Percentiles rank a stretch among this genome's conserved stretches.
Evolutionary conservation across 164 flowering plant genomes (phyloP).

Genomic region (Paratinospora sagittata): DNA sequence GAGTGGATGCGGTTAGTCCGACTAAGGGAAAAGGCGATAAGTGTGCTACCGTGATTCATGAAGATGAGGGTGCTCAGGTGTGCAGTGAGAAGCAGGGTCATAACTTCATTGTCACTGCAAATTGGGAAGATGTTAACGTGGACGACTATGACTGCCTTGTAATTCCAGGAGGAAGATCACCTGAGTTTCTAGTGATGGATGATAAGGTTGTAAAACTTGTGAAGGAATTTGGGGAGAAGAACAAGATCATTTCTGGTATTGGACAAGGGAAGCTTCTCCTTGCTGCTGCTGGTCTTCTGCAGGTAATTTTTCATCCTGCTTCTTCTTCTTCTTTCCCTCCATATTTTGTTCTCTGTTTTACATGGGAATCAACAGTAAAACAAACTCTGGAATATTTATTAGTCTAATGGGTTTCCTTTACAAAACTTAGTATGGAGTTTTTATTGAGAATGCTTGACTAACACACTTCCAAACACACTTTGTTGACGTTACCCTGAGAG

Average conservation of each 20-base stretch:
- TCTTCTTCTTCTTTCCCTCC: background rate
- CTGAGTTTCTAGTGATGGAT: conserved; percentile 28
- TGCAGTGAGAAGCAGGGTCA: conserved; percentile 31
- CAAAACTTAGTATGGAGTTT: no score
- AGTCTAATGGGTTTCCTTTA: background rate
- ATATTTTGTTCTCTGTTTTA: background rate
- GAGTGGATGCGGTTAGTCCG: conserved; percentile 22
- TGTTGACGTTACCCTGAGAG: no score
- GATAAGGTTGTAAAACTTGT: conserved; percentile 29
- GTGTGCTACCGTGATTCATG: conserved; percentile 26
- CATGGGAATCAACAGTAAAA: background rate
- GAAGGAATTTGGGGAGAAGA: conserved; percentile 23
- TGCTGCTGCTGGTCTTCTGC: conserved; percentile 30
- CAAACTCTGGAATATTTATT: background rate
- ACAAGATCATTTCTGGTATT: conserved; percentile 23
- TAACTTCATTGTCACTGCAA: conserved; percentile 19
- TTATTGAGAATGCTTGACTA: no score
- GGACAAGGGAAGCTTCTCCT: conserved; percentile 28
- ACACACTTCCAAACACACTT: no score
- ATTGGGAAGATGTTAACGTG: conserved; percentile 17
- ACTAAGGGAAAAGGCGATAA: conserved; percentile 25
- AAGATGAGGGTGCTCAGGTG: conserved; percentile 22
- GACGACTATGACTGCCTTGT: conserved; percentile 29
- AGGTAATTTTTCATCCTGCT: conserved; percentile 16
- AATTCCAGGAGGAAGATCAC: conserved; percentile 34